phyloP scores from a whole-genome alignment of 352 stramenopile genomes.

The Phytophthora pistaciae region DNA sequence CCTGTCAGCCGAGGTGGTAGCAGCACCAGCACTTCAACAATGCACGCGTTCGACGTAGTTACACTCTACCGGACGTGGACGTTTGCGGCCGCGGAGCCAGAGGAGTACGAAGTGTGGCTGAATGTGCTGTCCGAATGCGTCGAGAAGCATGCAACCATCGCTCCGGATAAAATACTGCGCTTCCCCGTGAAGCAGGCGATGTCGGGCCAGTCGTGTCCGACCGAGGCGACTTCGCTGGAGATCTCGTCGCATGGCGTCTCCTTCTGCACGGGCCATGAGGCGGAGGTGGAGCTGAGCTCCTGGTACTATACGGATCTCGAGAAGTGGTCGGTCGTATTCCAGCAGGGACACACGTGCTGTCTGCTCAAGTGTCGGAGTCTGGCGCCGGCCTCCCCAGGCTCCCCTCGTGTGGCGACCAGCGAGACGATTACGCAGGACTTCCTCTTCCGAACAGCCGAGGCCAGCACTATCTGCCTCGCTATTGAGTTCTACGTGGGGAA shows the following conservation, averaged over 20 bases:
- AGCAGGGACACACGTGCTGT: conserved; percentile 66
- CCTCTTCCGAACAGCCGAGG: conserved; percentile 67
- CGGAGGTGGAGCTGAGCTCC: conserved; percentile 57
- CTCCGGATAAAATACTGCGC: conserved; percentile 54
- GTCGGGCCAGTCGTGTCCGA: conserved; percentile 45
- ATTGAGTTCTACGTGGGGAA: conserved; percentile 87
- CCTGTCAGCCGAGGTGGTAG: conserved; percentile 1
- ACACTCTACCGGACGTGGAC: conserved; percentile 83
- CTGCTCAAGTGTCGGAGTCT: conserved; percentile 59
- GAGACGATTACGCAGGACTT: conserved; percentile 51
- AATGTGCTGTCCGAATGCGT: conserved; percentile 61
- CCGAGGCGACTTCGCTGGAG: conserved; percentile 58
- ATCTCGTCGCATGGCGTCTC: conserved; percentile 70
- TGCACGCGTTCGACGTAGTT: conserved; percentile 70
- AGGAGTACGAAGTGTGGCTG: conserved; percentile 72
- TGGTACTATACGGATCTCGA: conserved; percentile 88
- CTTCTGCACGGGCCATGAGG: conserved; percentile 52
- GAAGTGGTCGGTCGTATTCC: conserved; percentile 74
- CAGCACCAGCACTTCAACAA: conserved; percentile 5
- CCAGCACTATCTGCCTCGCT: conserved; percentile 58
- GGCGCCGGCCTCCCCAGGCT: conserved; percentile 13
- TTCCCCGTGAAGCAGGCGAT: conserved; percentile 61
- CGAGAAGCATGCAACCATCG: conserved; percentile 62
- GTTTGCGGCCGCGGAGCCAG: conserved; percentile 54
- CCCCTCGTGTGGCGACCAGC: not conserved